Conservation (phyloP, 495 filamentous ascomycete genomes). For the Cenococcum geophilum region DNA sequence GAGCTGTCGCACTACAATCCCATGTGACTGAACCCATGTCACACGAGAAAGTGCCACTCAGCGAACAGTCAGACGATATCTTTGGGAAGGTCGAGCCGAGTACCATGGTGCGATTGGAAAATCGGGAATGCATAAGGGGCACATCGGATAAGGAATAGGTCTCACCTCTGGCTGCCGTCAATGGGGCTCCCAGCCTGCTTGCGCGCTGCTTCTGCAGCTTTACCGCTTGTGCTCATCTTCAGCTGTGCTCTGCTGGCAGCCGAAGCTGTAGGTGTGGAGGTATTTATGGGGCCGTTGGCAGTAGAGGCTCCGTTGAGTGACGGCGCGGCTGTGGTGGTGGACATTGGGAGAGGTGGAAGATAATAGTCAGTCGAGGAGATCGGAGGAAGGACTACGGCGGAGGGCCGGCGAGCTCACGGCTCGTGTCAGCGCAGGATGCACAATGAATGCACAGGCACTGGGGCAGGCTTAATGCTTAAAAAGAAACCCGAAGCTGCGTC, state of each 20-base stretch:
- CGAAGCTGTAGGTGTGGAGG: conserved; percentile 36
- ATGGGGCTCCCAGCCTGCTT: conserved; percentile 53
- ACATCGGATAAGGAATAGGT: conserved; percentile 12
- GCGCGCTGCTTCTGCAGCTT: conserved; percentile 48
- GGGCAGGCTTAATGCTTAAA: background rate
- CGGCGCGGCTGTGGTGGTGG: conserved; percentile 47
- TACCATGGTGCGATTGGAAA: background rate
- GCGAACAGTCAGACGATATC: background rate
- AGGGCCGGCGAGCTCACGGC: conserved; percentile 12
- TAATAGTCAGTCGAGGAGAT: conserved; percentile 12
- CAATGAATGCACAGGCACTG: conserved; percentile 5
- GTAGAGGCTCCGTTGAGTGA: conserved; percentile 47
- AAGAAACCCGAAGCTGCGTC: background rate
- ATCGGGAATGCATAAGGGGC: conserved; percentile 5
- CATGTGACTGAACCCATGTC: conserved; percentile 31
- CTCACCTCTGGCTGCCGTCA: conserved; percentile 51
- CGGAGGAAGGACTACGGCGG: conserved; percentile 12
- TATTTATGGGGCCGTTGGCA: conserved; percentile 35
- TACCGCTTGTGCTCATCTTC: conserved; percentile 46
- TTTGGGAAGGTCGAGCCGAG: no score
- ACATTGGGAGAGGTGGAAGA: conserved; percentile 36
- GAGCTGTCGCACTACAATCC: conserved; percentile 21
- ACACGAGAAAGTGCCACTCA: conserved; percentile 26
- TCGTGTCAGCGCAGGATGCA: conserved; percentile 11
- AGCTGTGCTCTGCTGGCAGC: conserved; percentile 43